These are phyloP conservation scores for Yamadazyma phyllophila DNA, from an alignment of 805 yeast species.

Conservation along the genomic window DNA sequence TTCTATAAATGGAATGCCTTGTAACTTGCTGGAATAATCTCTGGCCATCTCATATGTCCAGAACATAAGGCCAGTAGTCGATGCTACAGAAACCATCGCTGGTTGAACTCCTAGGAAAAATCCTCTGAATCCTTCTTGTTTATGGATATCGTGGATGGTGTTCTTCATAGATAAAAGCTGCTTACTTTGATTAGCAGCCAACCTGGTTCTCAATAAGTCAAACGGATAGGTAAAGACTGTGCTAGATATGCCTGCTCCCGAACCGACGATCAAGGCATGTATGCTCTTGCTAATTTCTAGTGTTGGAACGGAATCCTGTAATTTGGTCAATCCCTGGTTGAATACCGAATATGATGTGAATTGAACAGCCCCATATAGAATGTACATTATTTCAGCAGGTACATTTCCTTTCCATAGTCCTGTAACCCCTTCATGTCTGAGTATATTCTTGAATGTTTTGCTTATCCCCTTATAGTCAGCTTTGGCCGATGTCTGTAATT, in stretches of 20 bases:
- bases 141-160: conserved; percentile 25
- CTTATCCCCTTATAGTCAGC: conserved; percentile 24
- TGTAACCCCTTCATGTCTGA: conserved; percentile 60
- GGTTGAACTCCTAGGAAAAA: conserved; percentile 51
- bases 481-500: conserved; percentile 42
- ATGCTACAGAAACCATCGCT: conserved; percentile 59
- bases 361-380: conserved; percentile 82
- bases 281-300: conserved; percentile 29
- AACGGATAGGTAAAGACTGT: conserved; percentile 81
- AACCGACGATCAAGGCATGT: conserved; percentile 63
- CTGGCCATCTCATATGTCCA: conserved; percentile 59
- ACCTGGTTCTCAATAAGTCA: conserved; percentile 82
- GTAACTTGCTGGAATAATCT: conserved; percentile 26
- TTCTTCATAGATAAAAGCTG: conserved; percentile 37
- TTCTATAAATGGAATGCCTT: conserved; percentile 41
- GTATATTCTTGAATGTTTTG: conserved; percentile 41
- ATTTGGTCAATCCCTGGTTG: conserved; percentile 41
- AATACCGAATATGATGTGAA: conserved; percentile 67
- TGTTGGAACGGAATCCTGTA: conserved; percentile 19
- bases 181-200: conserved; percentile 59
- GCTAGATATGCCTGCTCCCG: conserved; percentile 72
- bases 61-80: conserved; percentile 74
- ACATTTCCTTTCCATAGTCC: conserved; percentile 97
- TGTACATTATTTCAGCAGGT: conserved; percentile 85
- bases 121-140: conserved; percentile 39